A percentile compares a stretch with the other conserved stretches of the same genome.
Conservation (phyloP, 176 grass and related monocot genomes). For the Elaeis guineensis region DNA sequence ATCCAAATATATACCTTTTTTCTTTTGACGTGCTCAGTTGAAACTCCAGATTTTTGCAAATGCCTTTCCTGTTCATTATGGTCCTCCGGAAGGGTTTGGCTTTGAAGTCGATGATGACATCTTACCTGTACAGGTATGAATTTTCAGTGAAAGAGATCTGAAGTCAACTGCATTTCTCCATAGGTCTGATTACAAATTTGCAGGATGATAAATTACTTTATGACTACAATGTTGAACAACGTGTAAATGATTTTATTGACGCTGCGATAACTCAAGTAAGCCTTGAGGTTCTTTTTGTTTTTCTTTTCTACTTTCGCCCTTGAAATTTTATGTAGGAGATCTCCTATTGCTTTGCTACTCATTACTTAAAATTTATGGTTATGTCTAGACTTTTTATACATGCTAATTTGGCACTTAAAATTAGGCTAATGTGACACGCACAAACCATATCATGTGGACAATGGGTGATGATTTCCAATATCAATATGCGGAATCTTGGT, state of each 20-base stretch:
- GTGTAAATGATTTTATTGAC: conserved; percentile 77
- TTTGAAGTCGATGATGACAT: conserved; percentile 57
- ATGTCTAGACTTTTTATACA: too few relatives aligned
- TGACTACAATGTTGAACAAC: conserved; percentile 78
- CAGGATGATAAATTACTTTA: conserved; percentile 74
- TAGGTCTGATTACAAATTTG: conserved; percentile 18
- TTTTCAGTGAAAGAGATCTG: conserved; percentile 1
- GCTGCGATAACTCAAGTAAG: conserved; percentile 80
- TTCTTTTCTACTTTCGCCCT: neutral
- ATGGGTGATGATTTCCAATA: conserved; percentile 96
- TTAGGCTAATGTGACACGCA: conserved; percentile 79
- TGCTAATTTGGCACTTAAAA: neutral
- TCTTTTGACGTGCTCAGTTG: too few relatives aligned
- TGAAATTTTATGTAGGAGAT: too few relatives aligned
- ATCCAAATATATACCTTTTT: too few relatives aligned
- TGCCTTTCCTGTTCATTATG: conserved; percentile 91
- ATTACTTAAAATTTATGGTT: too few relatives aligned
- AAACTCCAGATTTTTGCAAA: conserved; percentile 75
- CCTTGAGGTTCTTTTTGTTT: neutral
- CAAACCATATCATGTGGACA: conserved; percentile 97
- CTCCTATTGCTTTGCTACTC: neutral
- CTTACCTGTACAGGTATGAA: conserved; percentile 71
- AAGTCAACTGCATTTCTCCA: too few relatives aligned
- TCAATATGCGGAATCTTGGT: conserved; percentile 93
- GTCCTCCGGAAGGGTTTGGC: conserved; percentile 70